phyloP scores from a whole-genome alignment of 192 early-diverging fungal genomes.

The Coemansia sp. region DNA sequence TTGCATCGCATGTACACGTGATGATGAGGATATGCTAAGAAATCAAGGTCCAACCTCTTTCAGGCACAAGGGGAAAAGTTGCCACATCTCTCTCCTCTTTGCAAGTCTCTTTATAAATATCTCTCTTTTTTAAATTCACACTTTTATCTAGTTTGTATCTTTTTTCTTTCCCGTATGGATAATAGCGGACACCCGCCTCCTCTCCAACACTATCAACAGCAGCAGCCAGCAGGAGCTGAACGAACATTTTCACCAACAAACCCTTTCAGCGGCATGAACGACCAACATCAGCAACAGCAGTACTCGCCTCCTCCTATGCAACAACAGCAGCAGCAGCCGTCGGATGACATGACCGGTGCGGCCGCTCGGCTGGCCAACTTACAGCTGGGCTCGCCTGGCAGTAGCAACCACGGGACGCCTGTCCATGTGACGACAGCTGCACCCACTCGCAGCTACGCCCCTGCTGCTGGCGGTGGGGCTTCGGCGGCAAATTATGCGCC shows the following conservation, averaged over 20 bases:
- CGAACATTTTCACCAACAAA: slow-evolving; percentile 47
- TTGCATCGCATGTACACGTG: neutral
- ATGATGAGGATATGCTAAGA: neutral
- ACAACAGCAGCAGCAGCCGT: slow-evolving; percentile 19
- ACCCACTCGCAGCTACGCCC: slow-evolving; percentile 8
- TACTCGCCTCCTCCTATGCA: slow-evolving; percentile 1
- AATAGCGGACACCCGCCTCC: slow-evolving; percentile 22
- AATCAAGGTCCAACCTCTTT: neutral
- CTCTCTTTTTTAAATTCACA: neutral
- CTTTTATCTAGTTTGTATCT: neutral
- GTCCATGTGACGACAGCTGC: slow-evolving; percentile 11
- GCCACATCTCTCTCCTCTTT: slow-evolving; percentile 1
- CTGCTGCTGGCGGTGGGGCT: neutral
- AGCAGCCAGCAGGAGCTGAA: slow-evolving; percentile 9
- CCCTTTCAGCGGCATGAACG: slow-evolving; percentile 44
- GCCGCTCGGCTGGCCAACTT: slow-evolving; percentile 48
- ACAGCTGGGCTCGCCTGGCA: slow-evolving; percentile 32
- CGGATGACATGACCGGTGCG: slow-evolving; percentile 28
- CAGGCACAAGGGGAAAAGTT: neutral
- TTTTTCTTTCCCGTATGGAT: neutral
- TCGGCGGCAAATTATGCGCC: slow-evolving; percentile 38
- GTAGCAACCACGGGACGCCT: slow-evolving; percentile 15
- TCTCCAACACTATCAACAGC: slow-evolving; percentile 9
- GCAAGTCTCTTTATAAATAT: neutral
- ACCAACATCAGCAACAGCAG: slow-evolving; percentile 16